These are phyloP conservation scores for Rubroshorea leprosula DNA, from an alignment of 345 rosid species.

Conservation along the genomic window DNA sequence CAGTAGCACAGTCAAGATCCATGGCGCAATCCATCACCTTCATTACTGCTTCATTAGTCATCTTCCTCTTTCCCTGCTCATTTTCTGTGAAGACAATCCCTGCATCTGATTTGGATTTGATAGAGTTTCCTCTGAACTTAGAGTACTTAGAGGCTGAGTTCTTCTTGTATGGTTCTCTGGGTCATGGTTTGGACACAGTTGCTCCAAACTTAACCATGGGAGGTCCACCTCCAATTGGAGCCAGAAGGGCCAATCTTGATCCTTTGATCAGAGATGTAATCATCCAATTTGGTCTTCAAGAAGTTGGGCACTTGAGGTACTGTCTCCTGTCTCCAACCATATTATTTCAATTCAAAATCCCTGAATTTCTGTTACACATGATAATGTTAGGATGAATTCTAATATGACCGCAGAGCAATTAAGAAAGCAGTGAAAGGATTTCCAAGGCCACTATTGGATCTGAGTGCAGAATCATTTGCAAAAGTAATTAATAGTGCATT, in stretches of 20 bases:
- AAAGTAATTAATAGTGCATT: constrained; percentile 47
- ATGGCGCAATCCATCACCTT: constrained; percentile 17
- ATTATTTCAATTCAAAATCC: not conserved
- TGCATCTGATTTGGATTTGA: constrained; percentile 32
- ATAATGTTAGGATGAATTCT: not conserved
- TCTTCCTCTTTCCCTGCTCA: constrained; percentile 17
- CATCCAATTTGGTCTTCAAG: constrained; percentile 80
- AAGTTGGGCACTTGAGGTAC: constrained; percentile 84
- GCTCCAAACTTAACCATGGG: constrained; percentile 59
- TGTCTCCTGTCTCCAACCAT: not conserved
- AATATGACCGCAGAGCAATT: constrained; percentile 46
- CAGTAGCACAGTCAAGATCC: not conserved
- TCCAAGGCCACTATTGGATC: constrained; percentile 69
- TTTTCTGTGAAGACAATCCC: constrained; percentile 18
- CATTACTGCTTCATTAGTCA: constrained; percentile 21
- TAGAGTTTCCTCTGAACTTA: constrained; percentile 81
- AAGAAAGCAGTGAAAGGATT: constrained; percentile 59
- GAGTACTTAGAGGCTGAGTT: constrained; percentile 94
- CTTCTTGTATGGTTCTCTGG: constrained; percentile 63
- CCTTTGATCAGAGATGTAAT: constrained; percentile 47
- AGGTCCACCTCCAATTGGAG: constrained; percentile 75
- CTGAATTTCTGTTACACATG: not conserved
- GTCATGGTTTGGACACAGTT: constrained; percentile 67
- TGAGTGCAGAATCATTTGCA: constrained; percentile 55
- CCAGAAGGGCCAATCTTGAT: constrained; percentile 53